These are phyloP conservation scores for Peronospora farinosa DNA, from an alignment of 352 stramenopile species.

Conservation along the genomic window DNA sequence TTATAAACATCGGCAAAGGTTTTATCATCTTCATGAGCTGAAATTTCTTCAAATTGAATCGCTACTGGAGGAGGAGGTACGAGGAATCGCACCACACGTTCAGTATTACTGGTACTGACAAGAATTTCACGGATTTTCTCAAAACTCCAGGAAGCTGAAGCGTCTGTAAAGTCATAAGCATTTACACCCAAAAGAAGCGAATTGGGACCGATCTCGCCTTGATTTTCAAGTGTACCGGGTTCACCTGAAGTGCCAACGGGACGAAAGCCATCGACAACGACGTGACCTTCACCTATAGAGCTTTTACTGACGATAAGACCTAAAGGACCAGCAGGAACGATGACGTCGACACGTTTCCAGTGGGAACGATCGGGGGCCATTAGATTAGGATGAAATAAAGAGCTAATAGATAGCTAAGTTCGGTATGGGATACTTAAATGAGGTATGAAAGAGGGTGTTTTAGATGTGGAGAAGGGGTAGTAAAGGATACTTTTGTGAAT, in stretches of 20 bases:
- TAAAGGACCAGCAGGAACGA: slow-evolving; percentile 56
- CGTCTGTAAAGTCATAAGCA: slow-evolving; percentile 53
- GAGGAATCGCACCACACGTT: slow-evolving; percentile 59
- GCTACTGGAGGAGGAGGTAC: slow-evolving; percentile 37
- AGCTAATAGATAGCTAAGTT: no score
- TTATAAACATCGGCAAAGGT: slow-evolving; percentile 60
- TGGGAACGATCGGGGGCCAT: slow-evolving; percentile 18
- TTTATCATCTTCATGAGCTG: slow-evolving; percentile 16
- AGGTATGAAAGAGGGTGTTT: no score
- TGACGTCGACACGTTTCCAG: slow-evolving; percentile 55
- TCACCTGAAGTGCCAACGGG: slow-evolving; percentile 39
- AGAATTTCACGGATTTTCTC: slow-evolving; percentile 68
- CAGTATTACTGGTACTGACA: slow-evolving; percentile 46
- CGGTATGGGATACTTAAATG: no score
- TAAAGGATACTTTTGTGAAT: no score
- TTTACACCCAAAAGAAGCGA: slow-evolving; percentile 68
- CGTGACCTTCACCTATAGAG: slow-evolving; percentile 28
- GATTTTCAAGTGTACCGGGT: slow-evolving; percentile 36
- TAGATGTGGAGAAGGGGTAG: no score
- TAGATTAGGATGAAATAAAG: not conserved
- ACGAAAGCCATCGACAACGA: slow-evolving; percentile 75
- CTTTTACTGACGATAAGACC: slow-evolving; percentile 74
- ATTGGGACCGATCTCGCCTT: slow-evolving; percentile 33
- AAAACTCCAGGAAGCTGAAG: slow-evolving; percentile 36
- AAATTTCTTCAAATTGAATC: slow-evolving; percentile 34